Conservation (phyloP, 768 basidiomycete genomes). For the Rossbeevera mucosa region DNA sequence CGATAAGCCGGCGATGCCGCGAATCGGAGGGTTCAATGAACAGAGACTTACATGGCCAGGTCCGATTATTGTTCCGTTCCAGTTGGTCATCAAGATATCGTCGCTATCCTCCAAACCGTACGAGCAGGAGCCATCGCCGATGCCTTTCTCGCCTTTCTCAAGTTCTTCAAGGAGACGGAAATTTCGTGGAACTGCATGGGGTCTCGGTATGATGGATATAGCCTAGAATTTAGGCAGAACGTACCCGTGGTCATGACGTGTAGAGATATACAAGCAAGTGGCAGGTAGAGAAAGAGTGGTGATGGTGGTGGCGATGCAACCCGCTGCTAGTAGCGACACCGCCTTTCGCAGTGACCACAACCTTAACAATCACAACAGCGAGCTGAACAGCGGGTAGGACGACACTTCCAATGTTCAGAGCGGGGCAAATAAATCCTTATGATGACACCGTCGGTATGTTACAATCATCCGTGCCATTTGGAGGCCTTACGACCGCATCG, state of each 20-base stretch:
- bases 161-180: slow-evolving; percentile 97
- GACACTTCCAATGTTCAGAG: slow-evolving; percentile 58
- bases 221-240: slow-evolving; percentile 6
- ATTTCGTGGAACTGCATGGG: slow-evolving; percentile 81
- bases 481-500: slow-evolving; percentile 1
- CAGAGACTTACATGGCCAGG: slow-evolving; percentile 82
- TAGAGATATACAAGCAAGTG: slow-evolving; percentile 10
- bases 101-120: slow-evolving; percentile 95
- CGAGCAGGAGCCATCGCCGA: slow-evolving; percentile 96
- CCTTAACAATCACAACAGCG: slow-evolving; percentile 16
- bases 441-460: slow-evolving; percentile 88
- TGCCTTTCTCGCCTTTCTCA: slow-evolving; percentile 99
- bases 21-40: slow-evolving; percentile 3
- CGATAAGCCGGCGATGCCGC: slow-evolving; percentile 15
- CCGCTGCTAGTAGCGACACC: slow-evolving; percentile 23
- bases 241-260: slow-evolving; percentile 51
- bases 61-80: slow-evolving; percentile 99
- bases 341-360: slow-evolving; percentile 28
- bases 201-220: background rate
- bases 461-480: slow-evolving; percentile 2
- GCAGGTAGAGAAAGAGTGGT: background rate
- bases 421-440: slow-evolving; percentile 66
- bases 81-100: slow-evolving; percentile 95
- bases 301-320: background rate
- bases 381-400: slow-evolving; percentile 5